Percentiles rank a stretch among this genome's conserved stretches.
Evolutionary conservation across 345 rosid genomes (phyloP).

Genomic region (Rhizophora mangle): DNA sequence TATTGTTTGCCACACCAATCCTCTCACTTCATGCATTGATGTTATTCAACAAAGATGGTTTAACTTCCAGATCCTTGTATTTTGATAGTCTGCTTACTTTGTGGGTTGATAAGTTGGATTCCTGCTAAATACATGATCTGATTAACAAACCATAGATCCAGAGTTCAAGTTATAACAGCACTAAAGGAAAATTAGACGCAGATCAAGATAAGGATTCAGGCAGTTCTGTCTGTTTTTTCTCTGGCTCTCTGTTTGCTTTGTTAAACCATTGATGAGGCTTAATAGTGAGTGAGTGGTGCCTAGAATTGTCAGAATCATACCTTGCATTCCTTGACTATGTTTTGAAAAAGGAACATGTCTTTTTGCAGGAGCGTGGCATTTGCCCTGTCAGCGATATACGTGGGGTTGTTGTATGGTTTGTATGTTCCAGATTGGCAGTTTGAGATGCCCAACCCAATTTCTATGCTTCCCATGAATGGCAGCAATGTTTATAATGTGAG

Average conservation of each 20-base stretch:
- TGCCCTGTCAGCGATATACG: slow-evolving; percentile 29
- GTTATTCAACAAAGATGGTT: background rate
- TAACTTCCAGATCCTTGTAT: background rate
- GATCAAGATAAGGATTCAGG: too few relatives aligned
- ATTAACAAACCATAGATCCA: background rate
- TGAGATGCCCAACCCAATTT: slow-evolving; percentile 14
- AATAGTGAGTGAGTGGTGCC: background rate
- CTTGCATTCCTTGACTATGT: background rate
- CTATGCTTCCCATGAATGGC: slow-evolving; percentile 18
- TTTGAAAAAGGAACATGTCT: background rate
- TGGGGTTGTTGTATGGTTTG: slow-evolving; percentile 36
- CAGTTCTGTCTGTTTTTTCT: too few relatives aligned
- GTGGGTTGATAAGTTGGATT: background rate
- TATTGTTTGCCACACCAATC: too few relatives aligned
- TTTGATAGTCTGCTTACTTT: background rate
- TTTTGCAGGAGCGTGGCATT: slow-evolving; percentile 32
- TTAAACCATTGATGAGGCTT: background rate
- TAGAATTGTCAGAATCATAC: background rate
- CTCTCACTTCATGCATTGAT: background rate
- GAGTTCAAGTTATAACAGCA: too few relatives aligned
- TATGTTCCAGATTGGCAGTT: slow-evolving; percentile 51
- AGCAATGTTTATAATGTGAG: slow-evolving; percentile 30
- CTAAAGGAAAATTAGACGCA: too few relatives aligned
- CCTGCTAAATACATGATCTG: background rate
- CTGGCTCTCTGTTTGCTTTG: background rate